Conservation (phyloP, 2,329 filamentous ascomycete species). For the Cadophora gregata region DNA sequence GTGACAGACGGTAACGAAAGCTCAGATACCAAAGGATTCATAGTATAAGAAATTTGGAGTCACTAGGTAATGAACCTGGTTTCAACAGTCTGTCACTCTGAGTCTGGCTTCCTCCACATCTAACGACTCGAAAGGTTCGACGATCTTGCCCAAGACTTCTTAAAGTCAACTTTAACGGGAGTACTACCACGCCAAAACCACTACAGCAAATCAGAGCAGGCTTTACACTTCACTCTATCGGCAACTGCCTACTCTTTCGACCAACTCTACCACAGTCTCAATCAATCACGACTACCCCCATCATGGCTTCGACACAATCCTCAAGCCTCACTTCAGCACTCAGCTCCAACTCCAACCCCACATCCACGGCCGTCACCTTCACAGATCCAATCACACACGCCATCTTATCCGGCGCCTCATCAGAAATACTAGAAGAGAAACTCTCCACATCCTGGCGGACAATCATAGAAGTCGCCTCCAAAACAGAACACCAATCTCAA, state of each 20-base stretch:
- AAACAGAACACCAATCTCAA: conserved; percentile 7
- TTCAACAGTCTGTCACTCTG: not conserved
- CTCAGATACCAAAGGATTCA: not conserved
- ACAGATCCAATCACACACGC: conserved; percentile 4
- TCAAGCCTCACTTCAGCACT: not conserved
- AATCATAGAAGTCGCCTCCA: not conserved
- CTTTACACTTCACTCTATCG: not conserved
- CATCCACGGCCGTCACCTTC: not conserved
- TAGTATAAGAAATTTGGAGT: not conserved
- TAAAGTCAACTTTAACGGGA: too few species aligned
- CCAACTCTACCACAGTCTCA: not conserved
- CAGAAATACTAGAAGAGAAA: conserved; percentile 6
- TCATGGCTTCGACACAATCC: conserved; percentile 5
- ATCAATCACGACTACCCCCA: not conserved
- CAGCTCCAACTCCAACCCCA: not conserved
- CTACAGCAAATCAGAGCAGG: too few species aligned
- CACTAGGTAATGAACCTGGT: not conserved
- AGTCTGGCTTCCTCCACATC: too few species aligned
- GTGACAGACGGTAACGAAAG: not conserved
- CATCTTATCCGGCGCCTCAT: conserved; percentile 2
- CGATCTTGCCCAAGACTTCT: too few species aligned
- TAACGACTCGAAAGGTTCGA: too few species aligned
- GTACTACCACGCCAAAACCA: too few species aligned
- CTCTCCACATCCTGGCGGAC: conserved; percentile 1
- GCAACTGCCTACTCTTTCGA: not conserved